Conservation (phyloP, 1,139 yeast genomes). For the Pneumocystis murina region DNA sequence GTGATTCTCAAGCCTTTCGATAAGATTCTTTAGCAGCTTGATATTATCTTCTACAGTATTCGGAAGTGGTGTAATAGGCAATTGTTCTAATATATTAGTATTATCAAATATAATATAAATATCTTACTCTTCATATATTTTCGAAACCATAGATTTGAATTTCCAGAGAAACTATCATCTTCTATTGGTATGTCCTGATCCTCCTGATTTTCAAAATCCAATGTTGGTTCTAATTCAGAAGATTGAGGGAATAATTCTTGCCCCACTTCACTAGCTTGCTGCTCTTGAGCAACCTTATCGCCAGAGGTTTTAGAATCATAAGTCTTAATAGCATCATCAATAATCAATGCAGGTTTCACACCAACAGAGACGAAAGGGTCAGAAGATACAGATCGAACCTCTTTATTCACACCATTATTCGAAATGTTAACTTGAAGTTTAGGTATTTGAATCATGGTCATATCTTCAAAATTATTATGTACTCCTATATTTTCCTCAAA, state of each 20-base stretch:
- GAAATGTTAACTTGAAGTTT: neutral
- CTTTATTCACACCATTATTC: neutral
- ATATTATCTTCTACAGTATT: constrained; percentile 3
- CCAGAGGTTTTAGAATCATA: neutral
- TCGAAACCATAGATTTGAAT: constrained; percentile 6
- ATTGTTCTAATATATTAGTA: neutral
- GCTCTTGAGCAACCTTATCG: neutral
- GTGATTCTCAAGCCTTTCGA: neutral
- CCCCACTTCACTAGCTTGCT: neutral
- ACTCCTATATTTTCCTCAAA: neutral
- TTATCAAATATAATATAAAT: neutral
- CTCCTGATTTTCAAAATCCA: neutral
- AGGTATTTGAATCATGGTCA: neutral
- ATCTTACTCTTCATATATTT: constrained; percentile 6
- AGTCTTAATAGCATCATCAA: neutral
- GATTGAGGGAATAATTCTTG: neutral
- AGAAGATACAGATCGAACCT: neutral
- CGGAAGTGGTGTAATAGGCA: constrained; percentile 7
- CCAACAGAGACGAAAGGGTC: neutral
- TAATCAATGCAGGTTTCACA: neutral
- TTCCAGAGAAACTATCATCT: neutral
- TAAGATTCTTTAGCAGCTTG: constrained; percentile 2
- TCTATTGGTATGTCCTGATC: neutral
- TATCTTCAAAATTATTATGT: neutral
- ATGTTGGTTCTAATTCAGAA: neutral